Conservation (phyloP, 176 grass and related monocot species). For the Rhynchospora tenuis region DNA sequence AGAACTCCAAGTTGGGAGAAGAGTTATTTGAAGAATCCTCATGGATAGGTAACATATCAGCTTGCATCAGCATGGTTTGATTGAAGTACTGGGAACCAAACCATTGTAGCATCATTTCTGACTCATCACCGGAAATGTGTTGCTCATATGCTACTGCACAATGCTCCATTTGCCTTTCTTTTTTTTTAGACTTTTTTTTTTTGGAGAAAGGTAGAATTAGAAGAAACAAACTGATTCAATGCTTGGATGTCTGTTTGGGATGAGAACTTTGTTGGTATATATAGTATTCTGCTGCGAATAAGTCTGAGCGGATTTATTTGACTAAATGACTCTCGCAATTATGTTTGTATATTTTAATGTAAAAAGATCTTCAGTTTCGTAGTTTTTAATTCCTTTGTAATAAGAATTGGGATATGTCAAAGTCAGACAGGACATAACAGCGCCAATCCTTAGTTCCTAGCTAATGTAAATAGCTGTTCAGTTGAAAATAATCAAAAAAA, state of each 20-base stretch:
- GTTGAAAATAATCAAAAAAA: neutral
- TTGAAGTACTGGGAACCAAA: slow-evolving; percentile 53
- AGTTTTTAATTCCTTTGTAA: slow-evolving; percentile 10
- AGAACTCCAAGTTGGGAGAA: slow-evolving; percentile 30
- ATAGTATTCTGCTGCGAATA: slow-evolving; percentile 11
- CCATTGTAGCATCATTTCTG: slow-evolving; percentile 46
- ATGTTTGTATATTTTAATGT: neutral
- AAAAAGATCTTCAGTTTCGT: neutral
- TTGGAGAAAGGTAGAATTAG: neutral
- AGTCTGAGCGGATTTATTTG: slow-evolving; percentile 27
- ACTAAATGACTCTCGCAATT: slow-evolving; percentile 20
- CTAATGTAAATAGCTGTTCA: neutral
- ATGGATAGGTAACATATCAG: slow-evolving; percentile 44
- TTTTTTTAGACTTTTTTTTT: neutral
- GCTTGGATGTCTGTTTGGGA: neutral
- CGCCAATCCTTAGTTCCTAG: neutral
- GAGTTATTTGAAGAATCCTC: slow-evolving; percentile 44
- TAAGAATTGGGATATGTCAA: slow-evolving; percentile 8
- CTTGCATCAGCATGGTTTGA: slow-evolving; percentile 36
- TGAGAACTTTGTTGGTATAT: slow-evolving; percentile 1
- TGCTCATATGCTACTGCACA: slow-evolving; percentile 13
- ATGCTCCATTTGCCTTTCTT: slow-evolving; percentile 29
- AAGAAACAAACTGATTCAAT: slow-evolving; percentile 9
- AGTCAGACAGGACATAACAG: slow-evolving; percentile 19
- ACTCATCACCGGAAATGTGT: slow-evolving; percentile 25